Conservation (phyloP, 2,329 filamentous ascomycete species). For the Dothideomycetes sp. region DNA sequence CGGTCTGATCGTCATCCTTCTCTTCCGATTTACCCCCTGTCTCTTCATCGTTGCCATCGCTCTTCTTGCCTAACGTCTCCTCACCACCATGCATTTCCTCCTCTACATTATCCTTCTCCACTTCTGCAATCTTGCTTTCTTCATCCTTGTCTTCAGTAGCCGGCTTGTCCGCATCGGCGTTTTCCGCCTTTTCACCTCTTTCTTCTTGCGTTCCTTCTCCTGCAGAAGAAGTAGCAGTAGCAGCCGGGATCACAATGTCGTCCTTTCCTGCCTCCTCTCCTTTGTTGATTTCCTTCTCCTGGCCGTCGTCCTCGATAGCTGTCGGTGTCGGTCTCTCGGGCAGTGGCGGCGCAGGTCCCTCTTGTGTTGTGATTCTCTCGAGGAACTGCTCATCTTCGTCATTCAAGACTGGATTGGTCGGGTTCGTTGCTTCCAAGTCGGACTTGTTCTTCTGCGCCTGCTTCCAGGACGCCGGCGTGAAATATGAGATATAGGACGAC, state of each 20-base stretch:
- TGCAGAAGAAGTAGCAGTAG: not conserved
- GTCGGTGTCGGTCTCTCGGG: conserved; percentile 21
- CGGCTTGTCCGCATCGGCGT: not conserved
- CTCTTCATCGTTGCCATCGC: too few relatives aligned
- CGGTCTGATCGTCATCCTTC: conserved; percentile 13
- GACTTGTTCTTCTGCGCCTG: conserved; percentile 24
- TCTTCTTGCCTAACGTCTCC: conserved; percentile 23
- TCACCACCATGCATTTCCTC: conserved; percentile 3
- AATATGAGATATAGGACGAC: conserved; percentile 14
- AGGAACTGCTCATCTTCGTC: conserved; percentile 52
- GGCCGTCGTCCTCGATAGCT: conserved; percentile 22
- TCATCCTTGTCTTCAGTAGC: conserved; percentile 3
- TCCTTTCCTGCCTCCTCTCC: conserved; percentile 12
- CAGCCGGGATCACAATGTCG: conserved; percentile 1
- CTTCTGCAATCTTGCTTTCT: conserved; percentile 1
- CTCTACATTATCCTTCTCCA: conserved; percentile 23
- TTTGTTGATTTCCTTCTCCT: conserved; percentile 15
- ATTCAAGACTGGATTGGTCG: conserved; percentile 39
- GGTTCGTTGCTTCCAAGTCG: conserved; percentile 23
- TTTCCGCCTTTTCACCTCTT: not conserved
- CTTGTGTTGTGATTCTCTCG: conserved; percentile 36
- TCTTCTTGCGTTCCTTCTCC: not conserved
- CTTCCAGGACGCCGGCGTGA: conserved; percentile 23
- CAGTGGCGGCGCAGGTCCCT: conserved; percentile 30
- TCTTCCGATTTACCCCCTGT: conserved; percentile 16